These are phyloP conservation scores for Pleurotus tuber-regium DNA, from an alignment of 768 basidiomycete species.

Conservation along the genomic window DNA sequence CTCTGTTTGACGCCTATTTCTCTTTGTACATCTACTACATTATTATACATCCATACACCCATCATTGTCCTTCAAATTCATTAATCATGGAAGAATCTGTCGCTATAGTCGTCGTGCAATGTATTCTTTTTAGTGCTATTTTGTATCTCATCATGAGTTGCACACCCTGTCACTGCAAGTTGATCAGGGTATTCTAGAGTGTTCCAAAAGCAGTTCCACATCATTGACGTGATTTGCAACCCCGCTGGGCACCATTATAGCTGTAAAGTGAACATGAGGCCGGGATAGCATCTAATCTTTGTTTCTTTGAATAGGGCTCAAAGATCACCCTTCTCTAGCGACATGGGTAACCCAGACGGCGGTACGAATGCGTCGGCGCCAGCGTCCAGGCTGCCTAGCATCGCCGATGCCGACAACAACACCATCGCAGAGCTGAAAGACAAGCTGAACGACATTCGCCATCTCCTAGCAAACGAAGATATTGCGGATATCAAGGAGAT, in stretches of 20 bases:
- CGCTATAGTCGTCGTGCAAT: not conserved
- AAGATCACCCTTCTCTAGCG: not conserved
- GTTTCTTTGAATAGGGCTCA: no score
- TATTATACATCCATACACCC: slow-evolving; percentile 8
- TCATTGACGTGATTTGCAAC: slow-evolving; percentile 1
- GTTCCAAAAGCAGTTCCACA: not conserved
- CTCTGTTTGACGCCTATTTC: not conserved
- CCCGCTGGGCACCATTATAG: not conserved
- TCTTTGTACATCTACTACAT: slow-evolving; percentile 7
- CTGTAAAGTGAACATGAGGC: no score
- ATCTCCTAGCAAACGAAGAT: slow-evolving; percentile 3
- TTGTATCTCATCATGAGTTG: no score
- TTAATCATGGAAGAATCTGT: not conserved
- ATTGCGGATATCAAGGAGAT: slow-evolving; percentile 2
- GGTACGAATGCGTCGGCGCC: not conserved
- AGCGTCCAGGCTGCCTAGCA: not conserved
- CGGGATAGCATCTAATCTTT: no score
- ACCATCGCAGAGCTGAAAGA: slow-evolving; percentile 8
- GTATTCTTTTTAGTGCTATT: slow-evolving; percentile 2
- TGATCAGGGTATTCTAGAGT: no score
- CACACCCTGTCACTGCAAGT: no score
- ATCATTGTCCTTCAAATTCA: not conserved
- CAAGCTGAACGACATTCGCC: slow-evolving; percentile 9
- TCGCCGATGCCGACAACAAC: slow-evolving; percentile 6
- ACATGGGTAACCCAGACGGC: not conserved